Evolutionary conservation across 768 basidiomycete genomes (phyloP).

Genomic region (Tephrocybe sp.): DNA sequence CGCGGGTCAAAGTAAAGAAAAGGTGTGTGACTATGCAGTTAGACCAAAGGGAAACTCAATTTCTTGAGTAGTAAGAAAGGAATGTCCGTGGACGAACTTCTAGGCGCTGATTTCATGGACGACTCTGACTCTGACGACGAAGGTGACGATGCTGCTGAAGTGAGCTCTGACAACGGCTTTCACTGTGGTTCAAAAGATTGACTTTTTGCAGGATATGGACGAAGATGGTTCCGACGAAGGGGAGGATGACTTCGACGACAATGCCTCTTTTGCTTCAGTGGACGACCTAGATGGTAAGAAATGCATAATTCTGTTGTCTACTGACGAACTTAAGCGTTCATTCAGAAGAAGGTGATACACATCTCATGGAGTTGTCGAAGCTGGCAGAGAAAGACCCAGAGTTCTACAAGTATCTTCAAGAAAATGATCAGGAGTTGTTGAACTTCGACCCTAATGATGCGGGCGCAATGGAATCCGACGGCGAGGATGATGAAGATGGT

Average conservation of each 20-base stretch:
- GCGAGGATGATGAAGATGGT: slow-evolving; percentile 39
- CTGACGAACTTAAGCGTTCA: too few species aligned
- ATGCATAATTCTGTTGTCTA: slow-evolving; percentile 4
- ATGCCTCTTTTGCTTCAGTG: slow-evolving; percentile 71
- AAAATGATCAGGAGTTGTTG: slow-evolving; percentile 92
- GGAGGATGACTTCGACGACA: slow-evolving; percentile 49
- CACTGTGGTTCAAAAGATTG: not conserved
- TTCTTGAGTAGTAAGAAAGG: slow-evolving; percentile 35
- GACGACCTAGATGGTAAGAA: slow-evolving; percentile 72
- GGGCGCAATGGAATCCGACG: slow-evolving; percentile 41
- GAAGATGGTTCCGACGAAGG: slow-evolving; percentile 29
- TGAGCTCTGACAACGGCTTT: not conserved
- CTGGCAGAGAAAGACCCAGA: slow-evolving; percentile 98
- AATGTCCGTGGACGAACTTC: slow-evolving; percentile 78
- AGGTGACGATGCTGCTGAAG: slow-evolving; percentile 32
- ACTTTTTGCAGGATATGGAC: slow-evolving; percentile 20
- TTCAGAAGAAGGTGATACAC: slow-evolving; percentile 69
- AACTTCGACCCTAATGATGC: slow-evolving; percentile 61
- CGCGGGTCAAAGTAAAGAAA: slow-evolving; percentile 15
- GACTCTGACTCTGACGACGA: slow-evolving; percentile 51
- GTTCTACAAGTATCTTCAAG: slow-evolving; percentile 96
- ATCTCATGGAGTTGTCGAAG: slow-evolving; percentile 81
- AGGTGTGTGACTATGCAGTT: slow-evolving; percentile 7
- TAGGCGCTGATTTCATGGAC: slow-evolving; percentile 74
- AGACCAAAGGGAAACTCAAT: not conserved